Conservation (phyloP, 306 rosid genomes). For the Lathyrus sativus region DNA sequence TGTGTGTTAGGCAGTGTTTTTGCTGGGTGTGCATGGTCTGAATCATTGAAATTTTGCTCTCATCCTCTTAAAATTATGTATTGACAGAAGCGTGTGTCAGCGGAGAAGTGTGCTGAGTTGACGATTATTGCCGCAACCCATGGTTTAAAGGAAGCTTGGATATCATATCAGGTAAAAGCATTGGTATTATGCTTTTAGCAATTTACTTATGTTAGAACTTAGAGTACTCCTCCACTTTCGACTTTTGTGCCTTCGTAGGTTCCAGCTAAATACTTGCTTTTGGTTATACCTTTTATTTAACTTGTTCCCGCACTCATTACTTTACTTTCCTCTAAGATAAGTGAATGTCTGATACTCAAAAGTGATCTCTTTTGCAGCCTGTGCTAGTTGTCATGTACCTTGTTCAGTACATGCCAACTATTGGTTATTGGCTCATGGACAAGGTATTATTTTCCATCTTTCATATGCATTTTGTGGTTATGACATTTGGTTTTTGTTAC, state of each 20-base stretch:
- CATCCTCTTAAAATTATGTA: constrained; percentile 29
- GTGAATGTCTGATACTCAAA: neutral
- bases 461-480: neutral
- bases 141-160: constrained; percentile 94
- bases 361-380: constrained; percentile 59
- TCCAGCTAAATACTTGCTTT: constrained; percentile 21
- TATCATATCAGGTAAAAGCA: constrained; percentile 78
- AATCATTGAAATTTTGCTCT: constrained; percentile 24
- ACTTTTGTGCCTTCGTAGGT: constrained; percentile 21
- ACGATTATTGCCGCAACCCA: constrained; percentile 89
- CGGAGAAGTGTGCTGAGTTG: constrained; percentile 88
- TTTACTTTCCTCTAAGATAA: constrained; percentile 19
- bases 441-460: constrained; percentile 61
- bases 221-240: constrained; percentile 2
- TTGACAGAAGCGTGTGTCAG: constrained; percentile 73
- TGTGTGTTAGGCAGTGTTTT: neutral
- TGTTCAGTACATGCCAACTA: constrained; percentile 84
- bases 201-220: constrained; percentile 8
- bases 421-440: constrained; percentile 95
- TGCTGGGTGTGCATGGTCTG: constrained; percentile 10
- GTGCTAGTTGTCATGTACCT: constrained; percentile 87
- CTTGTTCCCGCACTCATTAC: neutral
- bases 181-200: constrained; percentile 31
- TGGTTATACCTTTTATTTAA: neutral
- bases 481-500: constrained; percentile 16